Evolutionary conservation across 495 filamentous ascomycete genomes (phyloP).

Genomic region (Cetradonia linearis): DNA sequence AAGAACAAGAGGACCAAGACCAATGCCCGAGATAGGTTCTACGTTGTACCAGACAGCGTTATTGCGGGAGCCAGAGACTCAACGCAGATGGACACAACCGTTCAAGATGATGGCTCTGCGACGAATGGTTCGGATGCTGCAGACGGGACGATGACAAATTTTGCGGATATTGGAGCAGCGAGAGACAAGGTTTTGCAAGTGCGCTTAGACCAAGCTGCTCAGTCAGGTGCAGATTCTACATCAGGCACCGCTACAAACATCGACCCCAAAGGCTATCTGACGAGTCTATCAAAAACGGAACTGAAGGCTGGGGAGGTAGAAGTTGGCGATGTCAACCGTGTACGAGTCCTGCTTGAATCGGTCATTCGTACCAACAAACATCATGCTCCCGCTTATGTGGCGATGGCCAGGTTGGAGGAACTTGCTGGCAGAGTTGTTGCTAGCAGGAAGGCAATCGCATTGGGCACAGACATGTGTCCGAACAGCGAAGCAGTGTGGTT

Average conservation of each 20-base stretch:
- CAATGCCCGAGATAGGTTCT: slow-evolving; percentile 75
- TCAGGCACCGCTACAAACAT: slow-evolving; percentile 81
- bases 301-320: slow-evolving; percentile 67
- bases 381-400: slow-evolving; percentile 94
- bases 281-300: slow-evolving; percentile 71
- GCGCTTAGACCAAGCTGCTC: slow-evolving; percentile 77
- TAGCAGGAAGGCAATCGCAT: slow-evolving; percentile 72
- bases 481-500: slow-evolving; percentile 94
- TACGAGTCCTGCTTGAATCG: slow-evolving; percentile 83
- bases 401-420: slow-evolving; percentile 85
- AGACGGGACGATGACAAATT: slow-evolving; percentile 92
- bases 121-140: slow-evolving; percentile 41
- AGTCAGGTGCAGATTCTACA: slow-evolving; percentile 56
- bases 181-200: slow-evolving; percentile 90
- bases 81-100: slow-evolving; percentile 70
- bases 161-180: slow-evolving; percentile 93
- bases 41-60: slow-evolving; percentile 95
- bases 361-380: slow-evolving; percentile 93
- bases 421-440: slow-evolving; percentile 80
- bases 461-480: slow-evolving; percentile 81
- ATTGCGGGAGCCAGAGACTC: slow-evolving; percentile 74
- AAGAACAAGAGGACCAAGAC: slow-evolving; percentile 71
- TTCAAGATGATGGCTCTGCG: slow-evolving; percentile 63
- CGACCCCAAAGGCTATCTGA: slow-evolving; percentile 92
- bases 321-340: slow-evolving; percentile 90